Conservation (phyloP, 2,329 filamentous ascomycete genomes). For the Arthroderma sp. region DNA sequence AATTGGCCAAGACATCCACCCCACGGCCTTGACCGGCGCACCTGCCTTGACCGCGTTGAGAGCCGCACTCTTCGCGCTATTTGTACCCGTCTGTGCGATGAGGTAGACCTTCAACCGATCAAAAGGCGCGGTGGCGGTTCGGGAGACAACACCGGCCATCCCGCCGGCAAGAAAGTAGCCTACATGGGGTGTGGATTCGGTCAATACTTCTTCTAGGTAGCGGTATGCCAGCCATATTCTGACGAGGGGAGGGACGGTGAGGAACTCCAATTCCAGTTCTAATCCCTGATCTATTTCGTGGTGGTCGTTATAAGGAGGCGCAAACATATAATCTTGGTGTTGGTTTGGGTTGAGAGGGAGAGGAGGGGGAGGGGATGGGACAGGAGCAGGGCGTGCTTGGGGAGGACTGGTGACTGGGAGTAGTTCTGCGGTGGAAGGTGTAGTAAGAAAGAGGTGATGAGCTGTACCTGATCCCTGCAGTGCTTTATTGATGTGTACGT, state of each 20-base stretch:
- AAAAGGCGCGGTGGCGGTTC: slow-evolving; percentile 88
- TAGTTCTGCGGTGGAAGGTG: background rate
- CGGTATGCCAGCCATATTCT: slow-evolving; percentile 34
- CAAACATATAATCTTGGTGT: slow-evolving; percentile 10
- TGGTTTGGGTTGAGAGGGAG: slow-evolving; percentile 16
- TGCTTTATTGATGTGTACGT: slow-evolving; percentile 83
- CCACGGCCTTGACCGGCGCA: slow-evolving; percentile 50
- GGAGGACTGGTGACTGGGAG: slow-evolving; percentile 52
- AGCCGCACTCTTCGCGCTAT: slow-evolving; percentile 42
- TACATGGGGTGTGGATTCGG: slow-evolving; percentile 41
- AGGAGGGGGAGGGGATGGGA: slow-evolving; percentile 22
- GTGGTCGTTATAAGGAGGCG: slow-evolving; percentile 5
- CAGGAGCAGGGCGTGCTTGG: slow-evolving; percentile 29
- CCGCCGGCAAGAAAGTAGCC: slow-evolving; percentile 97
- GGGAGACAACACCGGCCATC: slow-evolving; percentile 83
- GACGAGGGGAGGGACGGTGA: slow-evolving; percentile 31
- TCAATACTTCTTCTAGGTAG: slow-evolving; percentile 37
- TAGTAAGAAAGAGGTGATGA: slow-evolving; percentile 23
- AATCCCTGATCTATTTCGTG: slow-evolving; percentile 19
- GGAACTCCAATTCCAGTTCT: slow-evolving; percentile 31
- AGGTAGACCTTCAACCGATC: slow-evolving; percentile 96
- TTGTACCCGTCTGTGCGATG: slow-evolving; percentile 68
- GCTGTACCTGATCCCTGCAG: slow-evolving; percentile 83
- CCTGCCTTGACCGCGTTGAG: slow-evolving; percentile 59
- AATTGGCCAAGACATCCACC: slow-evolving; percentile 57